These are phyloP conservation scores for Mrakia hoshinonis DNA, from an alignment of 768 basidiomycete species.

Conservation along the genomic window DNA sequence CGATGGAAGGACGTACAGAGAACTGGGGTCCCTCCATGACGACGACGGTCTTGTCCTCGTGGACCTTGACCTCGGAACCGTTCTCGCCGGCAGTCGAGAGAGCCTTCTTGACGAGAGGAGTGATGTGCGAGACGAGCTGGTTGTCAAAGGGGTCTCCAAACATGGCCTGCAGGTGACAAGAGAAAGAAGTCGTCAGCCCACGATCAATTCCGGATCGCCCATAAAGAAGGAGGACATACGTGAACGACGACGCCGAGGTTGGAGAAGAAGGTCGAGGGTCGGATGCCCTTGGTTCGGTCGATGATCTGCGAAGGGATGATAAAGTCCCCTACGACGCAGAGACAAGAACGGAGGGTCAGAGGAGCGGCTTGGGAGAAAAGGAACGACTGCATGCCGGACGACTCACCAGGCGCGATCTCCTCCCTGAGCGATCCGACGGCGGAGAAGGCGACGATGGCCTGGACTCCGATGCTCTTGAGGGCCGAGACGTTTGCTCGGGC, in stretches of 20 bases:
- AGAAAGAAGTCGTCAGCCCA: slow-evolving; percentile 5
- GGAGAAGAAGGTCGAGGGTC: slow-evolving; percentile 82
- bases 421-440: slow-evolving; percentile 92
- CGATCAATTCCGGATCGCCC: not conserved
- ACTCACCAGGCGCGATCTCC: slow-evolving; percentile 51
- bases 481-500: slow-evolving; percentile 89
- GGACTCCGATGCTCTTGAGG: slow-evolving; percentile 80
- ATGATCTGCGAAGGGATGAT: slow-evolving; percentile 84
- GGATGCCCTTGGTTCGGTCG: slow-evolving; percentile 87
- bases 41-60: slow-evolving; percentile 68
- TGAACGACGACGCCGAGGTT: slow-evolving; percentile 76
- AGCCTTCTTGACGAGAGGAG: slow-evolving; percentile 50
- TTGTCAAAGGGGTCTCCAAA: slow-evolving; percentile 86
- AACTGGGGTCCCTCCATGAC: slow-evolving; percentile 54
- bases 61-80: slow-evolving; percentile 58
- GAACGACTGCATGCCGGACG: not conserved
- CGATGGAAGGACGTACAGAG: slow-evolving; percentile 44
- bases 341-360: not conserved
- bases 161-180: slow-evolving; percentile 45
- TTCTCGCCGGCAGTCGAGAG: slow-evolving; percentile 39
- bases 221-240: not conserved
- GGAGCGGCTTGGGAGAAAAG: too few species aligned
- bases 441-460: slow-evolving; percentile 83
- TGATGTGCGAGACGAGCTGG: slow-evolving; percentile 58
- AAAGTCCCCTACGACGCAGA: slow-evolving; percentile 55